Conservation (phyloP, 371 early-diverging fungal species). For the Rhizopus delemar region DNA sequence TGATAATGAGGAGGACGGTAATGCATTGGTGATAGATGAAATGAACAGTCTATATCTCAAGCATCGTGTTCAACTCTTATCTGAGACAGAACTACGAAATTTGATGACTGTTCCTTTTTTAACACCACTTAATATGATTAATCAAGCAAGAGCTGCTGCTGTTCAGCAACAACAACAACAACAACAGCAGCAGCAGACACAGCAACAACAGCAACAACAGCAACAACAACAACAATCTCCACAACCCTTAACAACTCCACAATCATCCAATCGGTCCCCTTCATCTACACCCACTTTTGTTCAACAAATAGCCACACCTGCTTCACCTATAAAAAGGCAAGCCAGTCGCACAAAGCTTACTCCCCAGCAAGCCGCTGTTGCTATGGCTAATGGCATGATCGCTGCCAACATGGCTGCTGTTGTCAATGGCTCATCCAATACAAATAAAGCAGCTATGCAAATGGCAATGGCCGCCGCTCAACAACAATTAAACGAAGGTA, state of each 20-base stretch:
- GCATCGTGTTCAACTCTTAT: conserved; percentile 48
- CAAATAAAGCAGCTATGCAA: conserved; percentile 37
- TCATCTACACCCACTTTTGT: background rate
- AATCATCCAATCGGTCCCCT: background rate
- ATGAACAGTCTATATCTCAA: conserved; percentile 38
- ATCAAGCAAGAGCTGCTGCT: conserved; percentile 16
- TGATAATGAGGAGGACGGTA: conserved; percentile 34
- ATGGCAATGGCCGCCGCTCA: conserved; percentile 40
- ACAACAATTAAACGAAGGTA: conserved; percentile 15
- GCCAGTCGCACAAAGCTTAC: conserved; percentile 40
- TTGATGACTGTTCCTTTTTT: conserved; percentile 42
- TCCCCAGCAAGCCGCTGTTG: conserved; percentile 44
- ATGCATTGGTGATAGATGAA: conserved; percentile 40
- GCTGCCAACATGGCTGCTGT: conserved; percentile 44
- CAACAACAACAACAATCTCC: conserved; percentile 2
- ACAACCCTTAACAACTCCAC: background rate
- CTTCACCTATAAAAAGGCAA: conserved; percentile 41
- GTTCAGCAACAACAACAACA: conserved; percentile 2
- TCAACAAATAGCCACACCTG: conserved; percentile 12
- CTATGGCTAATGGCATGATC: conserved; percentile 48
- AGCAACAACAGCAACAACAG: conserved; percentile 2
- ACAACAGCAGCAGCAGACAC: conserved; percentile 12
- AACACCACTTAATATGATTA: conserved; percentile 35
- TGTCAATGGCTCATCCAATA: conserved; percentile 30
- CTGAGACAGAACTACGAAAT: conserved; percentile 54